Percentiles rank a stretch among this genome's conserved stretches.
phyloP scores from a whole-genome alignment of 2,329 filamentous ascomycete species.

The Colletotrichum ledebouriae region DNA sequence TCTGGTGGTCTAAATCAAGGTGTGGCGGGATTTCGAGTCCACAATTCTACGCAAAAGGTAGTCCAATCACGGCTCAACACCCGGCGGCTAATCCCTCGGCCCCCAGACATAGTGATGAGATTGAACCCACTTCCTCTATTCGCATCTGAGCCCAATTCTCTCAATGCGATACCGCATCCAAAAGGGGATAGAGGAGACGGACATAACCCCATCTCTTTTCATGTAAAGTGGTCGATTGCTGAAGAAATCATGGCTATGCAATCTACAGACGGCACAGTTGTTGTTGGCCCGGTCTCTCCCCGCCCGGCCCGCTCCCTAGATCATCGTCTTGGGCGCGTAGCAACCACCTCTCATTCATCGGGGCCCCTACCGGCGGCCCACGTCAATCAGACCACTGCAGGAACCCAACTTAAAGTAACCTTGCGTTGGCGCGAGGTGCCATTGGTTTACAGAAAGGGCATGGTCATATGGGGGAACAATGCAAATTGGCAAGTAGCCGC shows the following conservation, averaged over 20 bases:
- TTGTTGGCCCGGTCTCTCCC: constrained; percentile 17
- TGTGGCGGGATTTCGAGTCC: background rate
- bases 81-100: constrained; percentile 34
- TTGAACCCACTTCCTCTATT: background rate
- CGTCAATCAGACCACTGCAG: constrained; percentile 19
- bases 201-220: no score
- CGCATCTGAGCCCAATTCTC: background rate
- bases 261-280: constrained; percentile 11
- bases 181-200: no score
- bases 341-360: constrained; percentile 33
- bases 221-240: background rate
- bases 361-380: constrained; percentile 23
- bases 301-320: constrained; percentile 35
- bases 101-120: background rate
- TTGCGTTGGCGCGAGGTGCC: constrained; percentile 35
- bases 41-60: background rate
- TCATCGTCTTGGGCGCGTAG: constrained; percentile 34
- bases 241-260: constrained; percentile 14
- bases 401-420: constrained; percentile 21
- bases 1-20: constrained; percentile 30
- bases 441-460: constrained; percentile 20
- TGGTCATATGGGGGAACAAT: constrained; percentile 11
- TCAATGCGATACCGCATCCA: background rate
- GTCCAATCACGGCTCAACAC: constrained; percentile 7
- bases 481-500: constrained; percentile 37